Base-by-base conservation (phyloP, 805 yeast genomes). In the Pichia rugopelliculosa region DNA sequence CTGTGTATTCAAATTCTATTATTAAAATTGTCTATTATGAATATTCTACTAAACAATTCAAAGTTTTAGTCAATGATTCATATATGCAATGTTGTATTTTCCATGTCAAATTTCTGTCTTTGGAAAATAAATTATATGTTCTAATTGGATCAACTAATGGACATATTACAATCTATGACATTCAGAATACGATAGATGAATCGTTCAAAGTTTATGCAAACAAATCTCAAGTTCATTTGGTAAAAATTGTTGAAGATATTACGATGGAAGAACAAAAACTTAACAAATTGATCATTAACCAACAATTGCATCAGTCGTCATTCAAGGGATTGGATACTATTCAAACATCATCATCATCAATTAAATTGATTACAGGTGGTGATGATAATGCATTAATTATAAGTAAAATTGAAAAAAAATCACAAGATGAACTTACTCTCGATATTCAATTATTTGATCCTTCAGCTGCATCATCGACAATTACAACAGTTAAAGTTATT, bases 71-170 rank as follows among this genome's bases (percentile, higher is more conserved):
- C 0, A 59, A 66, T 5, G 84, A 79, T 12, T 60, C 59, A 20
- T 89, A 91, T 63, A 72, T 79, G 49, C 79, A 86, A 0, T 84
- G 93, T 57, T 93, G 98, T 65, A 65, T 91, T 18, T 71, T 88
- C 57, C 80, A 82, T 55, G 79, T 77, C 6, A 70, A 73, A 21
- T 64, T 87, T 27, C 41, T 80, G 1, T 46, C 56, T 1, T 30
- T 57, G 4, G 60, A 58, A 1, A 59, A 57, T 0, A 47, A 54
- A 8, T 39, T 69, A 0, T 70, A 64, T 46, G 51, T 86, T 3
- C 50, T 83, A 24, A 71, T 77, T 7, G 81, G 87, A 1, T 77
- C 96, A 2, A 89, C 98, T 0, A 96, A 91, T 65, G 99, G 99
- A 0, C 75, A 76, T 56, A 50, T 90, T 34, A 69, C 82, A 0